Evolutionary conservation across 768 basidiomycete species (phyloP), one percentile per base, ranked within the genome.

Genomic region (Mycena epipterygia): DNA sequence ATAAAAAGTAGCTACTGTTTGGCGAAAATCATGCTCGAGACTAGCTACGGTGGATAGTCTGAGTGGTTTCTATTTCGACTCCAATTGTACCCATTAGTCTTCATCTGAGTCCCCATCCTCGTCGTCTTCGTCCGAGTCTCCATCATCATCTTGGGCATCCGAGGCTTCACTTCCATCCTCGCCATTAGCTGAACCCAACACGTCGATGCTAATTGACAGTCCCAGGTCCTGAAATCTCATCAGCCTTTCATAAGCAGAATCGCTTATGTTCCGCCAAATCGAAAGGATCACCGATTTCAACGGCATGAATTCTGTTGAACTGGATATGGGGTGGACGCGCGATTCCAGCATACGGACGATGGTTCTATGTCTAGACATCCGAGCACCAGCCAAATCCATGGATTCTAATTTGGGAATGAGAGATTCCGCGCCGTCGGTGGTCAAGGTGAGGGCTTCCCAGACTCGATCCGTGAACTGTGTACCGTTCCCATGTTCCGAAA

Each of bases 361-460:
- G 42, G 21, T 3, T n/a, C n/a, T 44, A n/a, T 44, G 42, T 6
- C 42, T n/a, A n/a, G n/a, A 44, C 42, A 6, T 14, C 35, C 21
- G 4, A n/a, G 21, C n/a, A n/a, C n/a, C n/a, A n/a, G n/a, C n/a
- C n/a, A n/a, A n/a, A n/a, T n/a, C n/a, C n/a, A 59, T 19, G 9
- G 57, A 59, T 35, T 67, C 49, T 4, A 67, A 37, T 2, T 67
- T 23, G 16, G 65, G 65, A 42, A 59, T 25, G 13, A 59, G n/a
- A 5, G 57, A 59, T 35, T 67, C 49, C 8, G 59, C 32, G 17
- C 33, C n/a, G 32, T 14, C 56, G 25, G 9, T 13, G 2, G n/a
- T n/a, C n/a, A 29, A 44, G 23, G 48, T 57, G 23, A 67, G 56
- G 3, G 57, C 48, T 30, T 59, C 57, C 46, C 65, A 67, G 30